Evolutionary conservation across 306 rosid species (phyloP).

Genomic region (Pueraria montana): DNA sequence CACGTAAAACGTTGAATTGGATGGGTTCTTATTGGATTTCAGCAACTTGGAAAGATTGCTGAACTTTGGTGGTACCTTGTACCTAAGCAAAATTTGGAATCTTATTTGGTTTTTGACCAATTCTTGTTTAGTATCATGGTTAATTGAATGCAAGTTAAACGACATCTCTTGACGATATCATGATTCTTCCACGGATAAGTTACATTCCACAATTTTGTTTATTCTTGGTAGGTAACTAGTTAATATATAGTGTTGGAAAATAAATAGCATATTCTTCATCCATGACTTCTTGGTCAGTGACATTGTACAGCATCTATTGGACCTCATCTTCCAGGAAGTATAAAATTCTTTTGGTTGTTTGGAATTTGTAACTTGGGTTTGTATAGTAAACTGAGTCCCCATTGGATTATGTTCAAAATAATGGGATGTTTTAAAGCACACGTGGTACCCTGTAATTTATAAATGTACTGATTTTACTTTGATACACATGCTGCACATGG

Average conservation of each 20-base stretch:
- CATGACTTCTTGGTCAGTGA: conserved; percentile 3
- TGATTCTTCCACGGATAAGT: conserved; percentile 38
- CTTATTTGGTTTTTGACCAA: conserved; percentile 45
- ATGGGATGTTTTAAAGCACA: conserved; percentile 36
- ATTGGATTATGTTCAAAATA: conserved; percentile 1
- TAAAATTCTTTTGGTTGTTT: conserved; percentile 23
- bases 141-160: conserved; percentile 44
- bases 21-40: conserved; percentile 31
- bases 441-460: neutral
- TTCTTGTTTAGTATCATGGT: conserved; percentile 35
- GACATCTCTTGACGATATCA: conserved; percentile 22
- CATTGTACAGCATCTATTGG: conserved; percentile 18
- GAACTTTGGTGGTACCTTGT: conserved; percentile 41
- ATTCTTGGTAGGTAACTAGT: conserved; percentile 23
- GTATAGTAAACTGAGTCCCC: neutral
- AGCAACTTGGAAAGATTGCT: conserved; percentile 2
- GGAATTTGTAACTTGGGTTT: conserved; percentile 26
- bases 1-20: conserved; percentile 42
- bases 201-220: conserved; percentile 42
- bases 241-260: conserved; percentile 10
- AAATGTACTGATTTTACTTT: conserved; percentile 8
- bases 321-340: conserved; percentile 17
- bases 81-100: conserved; percentile 44
- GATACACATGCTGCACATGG: conserved; percentile 14
- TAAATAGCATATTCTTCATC: conserved; percentile 22